Conservation (phyloP, 306 rosid species). For the Parietaria judaica region DNA sequence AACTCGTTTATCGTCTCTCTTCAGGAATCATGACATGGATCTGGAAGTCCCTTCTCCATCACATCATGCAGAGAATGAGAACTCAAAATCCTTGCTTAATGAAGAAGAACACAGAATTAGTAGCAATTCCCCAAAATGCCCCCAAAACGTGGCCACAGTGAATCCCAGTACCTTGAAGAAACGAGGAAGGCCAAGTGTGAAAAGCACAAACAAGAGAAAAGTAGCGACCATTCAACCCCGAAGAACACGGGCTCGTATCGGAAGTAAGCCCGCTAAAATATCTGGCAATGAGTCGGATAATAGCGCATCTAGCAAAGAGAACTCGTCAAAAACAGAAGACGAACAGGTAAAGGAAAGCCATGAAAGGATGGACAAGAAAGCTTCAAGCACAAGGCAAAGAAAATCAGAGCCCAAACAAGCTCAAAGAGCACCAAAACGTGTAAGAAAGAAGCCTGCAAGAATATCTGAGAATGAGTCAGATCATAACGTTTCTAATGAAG, state of each 20-base stretch:
- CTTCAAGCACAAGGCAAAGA: conserved; percentile 6
- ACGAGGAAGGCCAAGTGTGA: conserved; percentile 62
- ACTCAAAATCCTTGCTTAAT: conserved; percentile 16
- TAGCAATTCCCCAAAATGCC: conserved; percentile 24
- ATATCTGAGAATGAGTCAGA: conserved; percentile 59
- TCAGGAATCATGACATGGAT: conserved; percentile 39
- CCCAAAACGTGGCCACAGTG: conserved; percentile 19
- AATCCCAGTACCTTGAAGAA: conserved; percentile 43
- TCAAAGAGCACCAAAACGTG: conserved; percentile 35
- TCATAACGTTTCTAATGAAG: conserved; percentile 32
- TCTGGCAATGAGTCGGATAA: conserved; percentile 51
- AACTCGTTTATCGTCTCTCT: background rate
- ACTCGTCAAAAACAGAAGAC: conserved; percentile 24
- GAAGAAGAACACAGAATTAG: conserved; percentile 23
- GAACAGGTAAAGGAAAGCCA: conserved; percentile 12
- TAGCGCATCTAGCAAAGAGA: conserved; percentile 32
- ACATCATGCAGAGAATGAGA: conserved; percentile 20
- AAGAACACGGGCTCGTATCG: conserved; percentile 35
- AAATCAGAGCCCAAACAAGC: conserved; percentile 35
- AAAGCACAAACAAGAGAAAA: conserved; percentile 31
- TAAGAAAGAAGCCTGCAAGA: conserved; percentile 47
- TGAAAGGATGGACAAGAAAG: conserved; percentile 14
- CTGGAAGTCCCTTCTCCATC: conserved; percentile 17
- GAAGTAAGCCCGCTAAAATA: conserved; percentile 56
- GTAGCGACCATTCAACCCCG: conserved; percentile 34